Conservation (phyloP, 805 yeast species). For the Metschnikowia dekortorum region DNA sequence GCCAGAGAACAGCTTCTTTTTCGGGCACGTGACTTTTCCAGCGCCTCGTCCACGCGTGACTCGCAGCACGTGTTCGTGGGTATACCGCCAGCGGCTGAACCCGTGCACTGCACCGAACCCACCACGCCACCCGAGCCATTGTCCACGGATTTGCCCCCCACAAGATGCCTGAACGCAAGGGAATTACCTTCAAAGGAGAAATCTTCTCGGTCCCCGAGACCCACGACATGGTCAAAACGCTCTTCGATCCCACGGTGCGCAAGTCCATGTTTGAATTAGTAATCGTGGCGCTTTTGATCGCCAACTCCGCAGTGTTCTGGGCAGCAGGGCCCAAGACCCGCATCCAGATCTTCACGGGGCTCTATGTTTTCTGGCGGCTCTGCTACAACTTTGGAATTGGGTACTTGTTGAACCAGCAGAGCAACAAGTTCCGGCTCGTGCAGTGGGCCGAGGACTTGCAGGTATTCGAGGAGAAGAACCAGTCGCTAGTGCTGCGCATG, state of each 20-base stretch:
- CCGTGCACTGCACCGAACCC: not conserved
- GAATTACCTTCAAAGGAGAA: constrained; percentile 43
- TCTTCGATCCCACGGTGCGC: constrained; percentile 69
- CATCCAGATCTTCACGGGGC: constrained; percentile 41
- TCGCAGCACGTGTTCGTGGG: not conserved
- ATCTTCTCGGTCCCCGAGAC: constrained; percentile 56
- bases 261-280: constrained; percentile 64
- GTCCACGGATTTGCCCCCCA: not conserved
- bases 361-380: constrained; percentile 71
- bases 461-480: constrained; percentile 39
- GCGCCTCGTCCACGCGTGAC: not conserved
- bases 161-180: constrained; percentile 15
- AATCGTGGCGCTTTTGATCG: constrained; percentile 42
- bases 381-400: constrained; percentile 83
- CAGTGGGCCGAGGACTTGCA: constrained; percentile 43
- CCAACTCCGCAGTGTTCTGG: constrained; percentile 31
- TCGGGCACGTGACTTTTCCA: not conserved
- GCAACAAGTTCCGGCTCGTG: constrained; percentile 52
- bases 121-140: too few species aligned
- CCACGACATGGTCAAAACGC: constrained; percentile 77
- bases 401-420: constrained; percentile 58
- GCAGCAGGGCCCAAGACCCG: constrained; percentile 22
- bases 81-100: not conserved
- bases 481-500: constrained; percentile 36
- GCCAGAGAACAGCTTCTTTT: too few species aligned